phyloP scores from a whole-genome alignment of 108 stramenopile species.

The Nitzschia sp. region DNA sequence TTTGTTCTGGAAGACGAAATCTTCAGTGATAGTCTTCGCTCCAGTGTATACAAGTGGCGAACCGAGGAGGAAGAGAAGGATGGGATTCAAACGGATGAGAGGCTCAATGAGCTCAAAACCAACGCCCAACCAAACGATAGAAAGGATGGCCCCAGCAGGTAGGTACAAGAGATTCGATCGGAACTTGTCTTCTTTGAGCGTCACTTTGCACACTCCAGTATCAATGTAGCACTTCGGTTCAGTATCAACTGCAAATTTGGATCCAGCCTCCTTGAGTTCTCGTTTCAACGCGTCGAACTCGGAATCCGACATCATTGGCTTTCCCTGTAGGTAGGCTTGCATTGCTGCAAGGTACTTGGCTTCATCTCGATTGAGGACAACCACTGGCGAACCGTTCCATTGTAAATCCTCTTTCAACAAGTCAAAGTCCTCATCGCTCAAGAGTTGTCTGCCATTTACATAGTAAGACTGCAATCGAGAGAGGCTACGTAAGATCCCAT shows the following conservation, averaged over 20 bases:
- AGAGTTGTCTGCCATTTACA: constrained; percentile 80
- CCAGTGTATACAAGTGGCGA: constrained; percentile 71
- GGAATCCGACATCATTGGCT: constrained; percentile 73
- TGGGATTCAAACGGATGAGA: constrained; percentile 70
- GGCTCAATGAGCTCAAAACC: constrained; percentile 79
- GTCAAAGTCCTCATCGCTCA: constrained; percentile 91
- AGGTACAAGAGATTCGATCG: constrained; percentile 88
- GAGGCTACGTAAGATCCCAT: not conserved
- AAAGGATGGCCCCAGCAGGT: constrained; percentile 71
- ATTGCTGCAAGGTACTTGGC: constrained; percentile 84
- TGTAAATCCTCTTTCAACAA: constrained; percentile 91
- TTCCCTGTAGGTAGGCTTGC: constrained; percentile 88
- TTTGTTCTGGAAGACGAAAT: constrained; percentile 75
- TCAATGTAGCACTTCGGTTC: constrained; percentile 97
- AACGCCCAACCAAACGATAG: constrained; percentile 65
- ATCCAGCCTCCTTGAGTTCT: constrained; percentile 82
- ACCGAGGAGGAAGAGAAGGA: constrained; percentile 75
- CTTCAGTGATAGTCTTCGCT: constrained; percentile 63
- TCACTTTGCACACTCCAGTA: constrained; percentile 93
- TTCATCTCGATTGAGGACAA: constrained; percentile 88
- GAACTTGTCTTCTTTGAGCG: constrained; percentile 83
- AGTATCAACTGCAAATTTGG: constrained; percentile 83
- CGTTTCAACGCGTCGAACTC: constrained; percentile 89
- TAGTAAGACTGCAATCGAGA: constrained; percentile 75
- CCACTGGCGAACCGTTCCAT: constrained; percentile 85